A percentile compares a stretch with the other conserved stretches of the same genome.
Conservation (phyloP, 805 yeast genomes). For the Metschnikowia matae region DNA sequence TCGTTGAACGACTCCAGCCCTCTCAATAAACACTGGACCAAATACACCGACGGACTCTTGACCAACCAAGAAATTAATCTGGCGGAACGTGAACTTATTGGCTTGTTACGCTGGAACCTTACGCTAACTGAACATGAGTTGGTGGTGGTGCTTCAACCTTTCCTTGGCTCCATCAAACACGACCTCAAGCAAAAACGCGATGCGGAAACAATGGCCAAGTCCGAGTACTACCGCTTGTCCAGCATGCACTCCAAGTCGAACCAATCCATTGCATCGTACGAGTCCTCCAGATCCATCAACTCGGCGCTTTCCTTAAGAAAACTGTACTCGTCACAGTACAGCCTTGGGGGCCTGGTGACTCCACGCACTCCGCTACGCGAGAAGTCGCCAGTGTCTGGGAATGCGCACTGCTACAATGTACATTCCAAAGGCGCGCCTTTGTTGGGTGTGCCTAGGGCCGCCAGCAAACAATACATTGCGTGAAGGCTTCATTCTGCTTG, state of each 20-base stretch:
- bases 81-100: slow-evolving; percentile 83
- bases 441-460: not conserved
- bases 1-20: slow-evolving; percentile 92
- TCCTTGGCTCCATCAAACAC: slow-evolving; percentile 66
- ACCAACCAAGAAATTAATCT: slow-evolving; percentile 77
- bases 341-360: slow-evolving; percentile 7
- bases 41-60: slow-evolving; percentile 83
- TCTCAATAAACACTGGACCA: slow-evolving; percentile 93
- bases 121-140: slow-evolving; percentile 68
- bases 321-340: slow-evolving; percentile 10
- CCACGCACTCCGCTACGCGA: slow-evolving; percentile 17
- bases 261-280: slow-evolving; percentile 16
- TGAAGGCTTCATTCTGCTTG: not conserved
- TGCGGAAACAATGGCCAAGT: slow-evolving; percentile 13
- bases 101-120: slow-evolving; percentile 81
- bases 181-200: slow-evolving; percentile 11
- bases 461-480: not conserved
- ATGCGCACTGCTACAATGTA: not conserved
- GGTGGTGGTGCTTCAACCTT: slow-evolving; percentile 63
- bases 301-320: slow-evolving; percentile 15
- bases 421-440: slow-evolving; percentile 2
- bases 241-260: slow-evolving; percentile 12
- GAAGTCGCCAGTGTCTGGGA: slow-evolving; percentile 9
- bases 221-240: slow-evolving; percentile 19
- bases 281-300: slow-evolving; percentile 9